phyloP scores from a whole-genome alignment of 805 yeast genomes.

The Cyberlindnera mississippiensis region DNA sequence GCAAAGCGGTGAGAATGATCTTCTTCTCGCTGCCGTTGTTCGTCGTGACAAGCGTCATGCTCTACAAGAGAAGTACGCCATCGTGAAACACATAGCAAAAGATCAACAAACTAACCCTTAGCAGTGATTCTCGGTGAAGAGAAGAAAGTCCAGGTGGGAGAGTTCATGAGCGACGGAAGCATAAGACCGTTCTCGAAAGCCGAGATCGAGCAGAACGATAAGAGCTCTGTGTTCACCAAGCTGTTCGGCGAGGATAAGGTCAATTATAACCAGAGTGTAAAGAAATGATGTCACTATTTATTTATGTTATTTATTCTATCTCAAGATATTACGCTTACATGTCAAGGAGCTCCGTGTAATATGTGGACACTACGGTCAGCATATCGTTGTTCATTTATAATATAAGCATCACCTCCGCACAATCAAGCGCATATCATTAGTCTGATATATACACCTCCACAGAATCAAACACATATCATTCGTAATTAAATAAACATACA shows the following conservation, averaged over 20 bases:
- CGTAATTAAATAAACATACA: too few species aligned
- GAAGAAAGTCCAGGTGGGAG: slow-evolving; percentile 25
- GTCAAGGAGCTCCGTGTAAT: too few species aligned
- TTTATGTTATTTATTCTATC: slow-evolving; percentile 2
- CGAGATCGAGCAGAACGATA: slow-evolving; percentile 23
- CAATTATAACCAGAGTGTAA: slow-evolving; percentile 18
- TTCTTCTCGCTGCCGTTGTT: slow-evolving; percentile 24
- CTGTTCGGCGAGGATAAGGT: slow-evolving; percentile 25
- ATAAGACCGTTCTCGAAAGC: slow-evolving; percentile 20
- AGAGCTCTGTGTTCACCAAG: slow-evolving; percentile 18
- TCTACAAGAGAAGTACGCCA: slow-evolving; percentile 22
- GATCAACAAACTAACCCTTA: not conserved
- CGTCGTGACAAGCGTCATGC: slow-evolving; percentile 16
- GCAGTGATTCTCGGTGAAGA: slow-evolving; percentile 21
- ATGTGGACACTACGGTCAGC: too few species aligned
- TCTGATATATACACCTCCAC: too few species aligned
- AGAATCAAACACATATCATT: too few species aligned
- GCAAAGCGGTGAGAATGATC: slow-evolving; percentile 24
- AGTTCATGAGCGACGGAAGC: slow-evolving; percentile 24
- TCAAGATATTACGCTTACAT: not conserved
- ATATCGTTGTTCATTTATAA: too few species aligned
- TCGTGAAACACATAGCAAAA: too few species aligned
- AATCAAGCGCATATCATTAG: too few species aligned
- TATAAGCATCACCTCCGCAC: too few species aligned
- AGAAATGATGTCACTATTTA: slow-evolving; percentile 6